Evolutionary conservation across 352 stramenopile species (phyloP).

Genomic region (Phytopythium delawarense): DNA sequence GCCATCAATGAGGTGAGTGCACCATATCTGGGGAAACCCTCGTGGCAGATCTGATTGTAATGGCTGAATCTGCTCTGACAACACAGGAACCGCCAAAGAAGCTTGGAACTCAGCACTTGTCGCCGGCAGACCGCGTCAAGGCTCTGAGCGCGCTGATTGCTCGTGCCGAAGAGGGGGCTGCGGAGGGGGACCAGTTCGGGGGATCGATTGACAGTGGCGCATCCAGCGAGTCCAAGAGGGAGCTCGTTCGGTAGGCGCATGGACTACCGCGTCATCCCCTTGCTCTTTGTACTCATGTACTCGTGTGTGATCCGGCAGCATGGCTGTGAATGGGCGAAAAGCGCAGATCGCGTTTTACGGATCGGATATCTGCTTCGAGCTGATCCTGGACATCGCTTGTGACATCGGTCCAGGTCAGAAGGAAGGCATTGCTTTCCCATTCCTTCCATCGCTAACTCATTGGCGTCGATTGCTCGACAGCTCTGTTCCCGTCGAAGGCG

Average conservation of each 20-base stretch:
- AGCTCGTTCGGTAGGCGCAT: constrained; percentile 50
- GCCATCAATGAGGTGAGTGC: not conserved
- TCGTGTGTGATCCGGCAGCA: constrained; percentile 19
- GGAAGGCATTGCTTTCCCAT: too few species aligned
- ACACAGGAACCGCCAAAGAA: not conserved
- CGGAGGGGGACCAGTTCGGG: constrained; percentile 48
- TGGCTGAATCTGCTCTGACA: not conserved
- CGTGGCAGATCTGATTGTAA: not conserved
- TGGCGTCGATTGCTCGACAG: constrained; percentile 16
- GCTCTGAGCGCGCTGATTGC: constrained; percentile 45
- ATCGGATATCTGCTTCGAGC: constrained; percentile 73
- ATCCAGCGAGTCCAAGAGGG: constrained; percentile 58
- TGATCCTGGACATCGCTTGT: constrained; percentile 55
- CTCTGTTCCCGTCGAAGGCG: constrained; percentile 57
- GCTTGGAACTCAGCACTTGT: constrained; percentile 34
- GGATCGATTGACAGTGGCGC: constrained; percentile 18
- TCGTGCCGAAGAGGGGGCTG: constrained; percentile 57
- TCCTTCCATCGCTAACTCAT: not conserved
- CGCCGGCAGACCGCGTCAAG: constrained; percentile 50
- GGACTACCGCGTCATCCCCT: not conserved
- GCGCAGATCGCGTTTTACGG: constrained; percentile 76
- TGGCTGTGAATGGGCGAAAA: constrained; percentile 59
- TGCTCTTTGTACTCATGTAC: constrained; percentile 3
- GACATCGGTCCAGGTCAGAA: constrained; percentile 50
- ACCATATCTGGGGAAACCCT: not conserved